Conservation (phyloP, 768 basidiomycete genomes). For the Lactarius akahatsu region DNA sequence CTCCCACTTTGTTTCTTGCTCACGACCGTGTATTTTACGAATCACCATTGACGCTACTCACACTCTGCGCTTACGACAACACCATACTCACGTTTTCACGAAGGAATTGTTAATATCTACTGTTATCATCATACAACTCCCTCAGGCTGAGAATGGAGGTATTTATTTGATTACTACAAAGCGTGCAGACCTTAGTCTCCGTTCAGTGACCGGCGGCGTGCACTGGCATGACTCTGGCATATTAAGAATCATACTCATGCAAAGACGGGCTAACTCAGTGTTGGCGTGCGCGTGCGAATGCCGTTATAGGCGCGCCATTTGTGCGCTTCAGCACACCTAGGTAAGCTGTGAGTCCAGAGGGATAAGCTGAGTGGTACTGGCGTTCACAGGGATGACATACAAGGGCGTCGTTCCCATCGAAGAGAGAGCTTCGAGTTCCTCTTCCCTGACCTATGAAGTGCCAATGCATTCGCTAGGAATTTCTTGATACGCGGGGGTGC, state of each 20-base stretch:
- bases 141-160: not conserved
- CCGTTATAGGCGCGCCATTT: slow-evolving; percentile 19
- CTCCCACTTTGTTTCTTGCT: slow-evolving; percentile 15
- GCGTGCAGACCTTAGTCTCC: not conserved
- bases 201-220: not conserved
- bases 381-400: slow-evolving; percentile 13
- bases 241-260: not conserved
- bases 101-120: slow-evolving; percentile 3
- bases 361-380: slow-evolving; percentile 2
- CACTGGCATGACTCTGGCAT: not conserved
- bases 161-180: not conserved
- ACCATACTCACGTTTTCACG: slow-evolving; percentile 6
- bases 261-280: not conserved
- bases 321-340: slow-evolving; percentile 25
- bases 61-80: slow-evolving; percentile 16
- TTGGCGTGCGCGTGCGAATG: slow-evolving; percentile 19
- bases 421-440: not conserved
- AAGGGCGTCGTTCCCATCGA: slow-evolving; percentile 28
- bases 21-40: slow-evolving; percentile 25
- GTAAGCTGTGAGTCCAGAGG: slow-evolving; percentile 5
- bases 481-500: slow-evolving; percentile 22
- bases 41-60: slow-evolving; percentile 11
- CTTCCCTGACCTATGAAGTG: slow-evolving; percentile 5
- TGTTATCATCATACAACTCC: not conserved
- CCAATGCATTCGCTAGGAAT: slow-evolving; percentile 19